Conservation (phyloP, 345 rosid species). For the Populus deltoides region DNA sequence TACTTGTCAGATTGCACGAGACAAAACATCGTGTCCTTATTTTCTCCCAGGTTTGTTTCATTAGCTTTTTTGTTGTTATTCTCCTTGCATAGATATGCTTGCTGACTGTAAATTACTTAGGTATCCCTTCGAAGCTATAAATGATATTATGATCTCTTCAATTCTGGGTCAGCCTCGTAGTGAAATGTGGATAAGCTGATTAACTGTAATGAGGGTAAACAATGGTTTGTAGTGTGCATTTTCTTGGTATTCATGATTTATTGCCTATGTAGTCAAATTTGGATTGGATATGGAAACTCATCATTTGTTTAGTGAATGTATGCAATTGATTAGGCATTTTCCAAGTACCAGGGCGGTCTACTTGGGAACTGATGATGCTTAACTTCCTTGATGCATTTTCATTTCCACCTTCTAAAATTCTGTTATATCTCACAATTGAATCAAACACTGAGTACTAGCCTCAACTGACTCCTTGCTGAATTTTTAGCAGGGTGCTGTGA, state of each 20-base stretch:
- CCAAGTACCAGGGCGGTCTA: neutral
- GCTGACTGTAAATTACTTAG: neutral
- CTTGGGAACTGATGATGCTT: neutral
- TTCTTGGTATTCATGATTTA: neutral
- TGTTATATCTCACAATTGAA: neutral
- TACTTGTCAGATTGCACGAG: slow-evolving; percentile 86
- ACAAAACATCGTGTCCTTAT: slow-evolving; percentile 97
- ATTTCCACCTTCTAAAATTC: neutral
- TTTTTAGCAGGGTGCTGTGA: neutral
- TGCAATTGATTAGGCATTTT: neutral
- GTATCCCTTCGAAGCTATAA: neutral
- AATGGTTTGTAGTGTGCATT: neutral
- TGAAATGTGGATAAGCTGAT: neutral
- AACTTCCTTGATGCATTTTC: neutral
- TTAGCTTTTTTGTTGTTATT: neutral
- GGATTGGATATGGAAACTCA: neutral
- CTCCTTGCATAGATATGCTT: neutral
- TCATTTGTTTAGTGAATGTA: neutral
- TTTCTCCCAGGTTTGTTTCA: slow-evolving; percentile 82
- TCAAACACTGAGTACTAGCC: neutral
- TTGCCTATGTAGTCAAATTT: neutral
- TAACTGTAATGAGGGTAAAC: neutral
- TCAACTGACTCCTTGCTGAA: neutral
- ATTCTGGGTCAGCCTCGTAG: neutral
- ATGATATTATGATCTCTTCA: slow-evolving; percentile 7